Evolutionary conservation across 805 yeast species (phyloP).

Genomic region (Ogataea ganodermae): DNA sequence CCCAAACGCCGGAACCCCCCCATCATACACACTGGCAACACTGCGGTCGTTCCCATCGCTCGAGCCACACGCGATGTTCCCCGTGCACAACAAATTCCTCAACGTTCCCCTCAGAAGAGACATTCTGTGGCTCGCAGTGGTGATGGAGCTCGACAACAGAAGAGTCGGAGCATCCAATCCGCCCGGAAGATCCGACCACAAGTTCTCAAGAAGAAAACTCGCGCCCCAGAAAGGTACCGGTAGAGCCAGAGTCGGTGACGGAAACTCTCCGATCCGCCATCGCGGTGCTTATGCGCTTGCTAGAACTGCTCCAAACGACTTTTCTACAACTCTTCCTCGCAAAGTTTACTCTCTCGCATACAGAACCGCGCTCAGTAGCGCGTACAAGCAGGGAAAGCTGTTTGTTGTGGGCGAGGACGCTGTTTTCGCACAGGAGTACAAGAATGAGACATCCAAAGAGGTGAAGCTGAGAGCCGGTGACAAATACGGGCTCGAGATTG

Average conservation of each 20-base stretch:
- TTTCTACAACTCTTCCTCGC: constrained; percentile 72
- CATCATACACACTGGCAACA: constrained; percentile 73
- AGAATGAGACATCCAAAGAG: constrained; percentile 8
- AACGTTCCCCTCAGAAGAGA: constrained; percentile 85
- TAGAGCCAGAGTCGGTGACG: constrained; percentile 94
- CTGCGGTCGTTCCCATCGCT: constrained; percentile 85
- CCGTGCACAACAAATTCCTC: constrained; percentile 71
- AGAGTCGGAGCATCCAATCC: constrained; percentile 90
- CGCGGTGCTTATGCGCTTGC: constrained; percentile 91
- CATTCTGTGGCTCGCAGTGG: constrained; percentile 90
- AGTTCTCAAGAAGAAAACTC: constrained; percentile 80
- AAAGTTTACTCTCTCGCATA: constrained; percentile 76
- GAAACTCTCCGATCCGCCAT: constrained; percentile 87
- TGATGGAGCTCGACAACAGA: constrained; percentile 83
- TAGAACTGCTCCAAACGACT: constrained; percentile 86
- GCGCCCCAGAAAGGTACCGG: constrained; percentile 94
- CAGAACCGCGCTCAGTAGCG: constrained; percentile 79
- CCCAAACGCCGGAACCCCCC: constrained; percentile 47
- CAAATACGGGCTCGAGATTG: constrained; percentile 30
- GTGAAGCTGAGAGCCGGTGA: constrained; percentile 28
- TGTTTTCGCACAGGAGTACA: constrained; percentile 12
- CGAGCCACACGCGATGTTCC: constrained; percentile 77
- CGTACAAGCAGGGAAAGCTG: constrained; percentile 73
- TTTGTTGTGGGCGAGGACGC: constrained; percentile 62
- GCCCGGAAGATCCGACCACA: constrained; percentile 82